These are phyloP conservation scores for Petunia secreta DNA, from an alignment of 257 asterid genomes.

Conservation along the genomic window DNA sequence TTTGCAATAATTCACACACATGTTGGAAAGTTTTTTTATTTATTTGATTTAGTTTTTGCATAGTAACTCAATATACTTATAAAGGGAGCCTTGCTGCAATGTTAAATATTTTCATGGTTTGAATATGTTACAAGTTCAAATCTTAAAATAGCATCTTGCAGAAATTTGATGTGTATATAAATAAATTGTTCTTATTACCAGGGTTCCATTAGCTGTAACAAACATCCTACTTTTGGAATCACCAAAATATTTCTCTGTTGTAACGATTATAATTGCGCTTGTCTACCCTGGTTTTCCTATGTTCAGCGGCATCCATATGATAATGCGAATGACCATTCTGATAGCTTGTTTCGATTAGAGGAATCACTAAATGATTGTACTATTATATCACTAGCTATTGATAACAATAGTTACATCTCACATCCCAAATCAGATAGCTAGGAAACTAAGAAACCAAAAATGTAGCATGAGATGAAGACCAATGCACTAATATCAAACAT, in stretches of 20 bases:
- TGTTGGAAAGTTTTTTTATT: background rate
- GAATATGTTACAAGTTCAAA: too few species aligned
- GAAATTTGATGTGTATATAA: too few species aligned
- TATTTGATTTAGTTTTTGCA: too few species aligned
- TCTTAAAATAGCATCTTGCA: too few species aligned
- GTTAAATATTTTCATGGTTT: too few species aligned
- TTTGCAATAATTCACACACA: background rate
- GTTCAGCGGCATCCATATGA: background rate
- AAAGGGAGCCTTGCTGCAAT: too few species aligned
- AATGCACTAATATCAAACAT: conserved; percentile 26
- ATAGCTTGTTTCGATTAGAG: background rate
- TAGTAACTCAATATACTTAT: too few species aligned
- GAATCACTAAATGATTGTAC: conserved; percentile 12
- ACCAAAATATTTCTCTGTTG: too few species aligned
- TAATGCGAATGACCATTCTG: background rate
- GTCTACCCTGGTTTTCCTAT: background rate
- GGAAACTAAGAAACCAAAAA: background rate
- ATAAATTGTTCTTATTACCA: background rate
- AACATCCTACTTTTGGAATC: background rate
- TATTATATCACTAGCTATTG: background rate
- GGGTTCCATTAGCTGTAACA: background rate
- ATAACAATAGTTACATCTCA: conserved; percentile 25
- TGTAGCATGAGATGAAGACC: background rate
- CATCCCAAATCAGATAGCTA: background rate
- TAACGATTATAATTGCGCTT: background rate